Evolutionary conservation across 2,329 filamentous ascomycete genomes (phyloP).

Genomic region (Akanthomyces muscarius): DNA sequence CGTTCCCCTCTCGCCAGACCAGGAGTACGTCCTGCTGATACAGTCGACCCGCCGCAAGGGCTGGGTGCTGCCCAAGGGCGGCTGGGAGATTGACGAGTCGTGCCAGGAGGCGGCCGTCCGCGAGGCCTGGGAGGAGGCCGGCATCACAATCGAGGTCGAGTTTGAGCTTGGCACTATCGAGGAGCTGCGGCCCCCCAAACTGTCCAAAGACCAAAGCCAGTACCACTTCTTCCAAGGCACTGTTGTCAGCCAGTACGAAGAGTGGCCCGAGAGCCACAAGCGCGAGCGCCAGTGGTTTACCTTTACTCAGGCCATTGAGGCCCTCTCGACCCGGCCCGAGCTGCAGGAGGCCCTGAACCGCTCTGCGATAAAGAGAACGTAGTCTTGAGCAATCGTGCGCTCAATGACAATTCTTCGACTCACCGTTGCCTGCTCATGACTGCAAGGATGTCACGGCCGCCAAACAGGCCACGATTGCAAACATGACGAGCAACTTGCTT

Average conservation of each 20-base stretch:
- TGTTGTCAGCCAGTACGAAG: slow-evolving; percentile 77
- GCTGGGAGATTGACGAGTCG: slow-evolving; percentile 93
- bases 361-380: slow-evolving; percentile 60
- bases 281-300: slow-evolving; percentile 86
- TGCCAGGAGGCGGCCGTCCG: slow-evolving; percentile 79
- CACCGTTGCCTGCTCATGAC: not conserved
- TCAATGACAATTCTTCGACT: not conserved
- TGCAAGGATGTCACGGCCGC: not conserved
- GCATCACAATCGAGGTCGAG: slow-evolving; percentile 79
- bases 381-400: not conserved
- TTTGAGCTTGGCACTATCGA: slow-evolving; percentile 82
- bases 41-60: slow-evolving; percentile 86
- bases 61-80: slow-evolving; percentile 97
- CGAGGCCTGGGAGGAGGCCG: slow-evolving; percentile 98
- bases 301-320: slow-evolving; percentile 74
- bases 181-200: slow-evolving; percentile 77
- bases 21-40: slow-evolving; percentile 84
- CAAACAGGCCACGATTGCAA: not conserved
- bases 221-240: slow-evolving; percentile 84
- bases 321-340: slow-evolving; percentile 75
- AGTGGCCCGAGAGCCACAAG: slow-evolving; percentile 95
- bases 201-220: slow-evolving; percentile 57
- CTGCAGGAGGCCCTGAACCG: slow-evolving; percentile 80
- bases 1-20: slow-evolving; percentile 82
- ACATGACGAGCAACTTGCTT: not conserved